Base-by-base conservation (phyloP, 805 yeast genomes). In the Pichia paraexigua region DNA sequence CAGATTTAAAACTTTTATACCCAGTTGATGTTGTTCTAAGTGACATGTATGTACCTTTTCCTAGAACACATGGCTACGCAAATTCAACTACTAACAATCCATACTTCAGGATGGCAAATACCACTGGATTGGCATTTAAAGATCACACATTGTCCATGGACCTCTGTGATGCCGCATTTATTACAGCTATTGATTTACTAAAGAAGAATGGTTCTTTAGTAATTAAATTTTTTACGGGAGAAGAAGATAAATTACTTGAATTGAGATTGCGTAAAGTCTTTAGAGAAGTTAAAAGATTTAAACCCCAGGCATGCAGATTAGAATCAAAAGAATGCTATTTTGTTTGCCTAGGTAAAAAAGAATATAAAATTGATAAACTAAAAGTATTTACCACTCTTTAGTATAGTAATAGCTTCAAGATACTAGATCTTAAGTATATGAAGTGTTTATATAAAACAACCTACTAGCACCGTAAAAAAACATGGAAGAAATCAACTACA, bases 101-200 rank as follows among this genome's bases (percentile, higher is more conserved):
- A 45, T 85, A 82, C 64, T 73, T 73, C 70, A 92, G 97, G 98
- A 85, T 92, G 87, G 87, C 89, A 46, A 92, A 92, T 63, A 88
- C 97, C 5, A 74, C 90, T 15, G 98, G 99, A 5, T 69, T 87
- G 41, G 78, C 83, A 11, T 81, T 85, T 41, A 79, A 80, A 56
- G 99, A 92, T 65, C 98, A 92, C 67, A 70, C 77, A 15, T 80
- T 80, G 58, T 89, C 96, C 54, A 85, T 94, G 87, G 91, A 91
- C 62, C 71, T 92, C 28, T 92, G 97, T 66, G 94, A 88, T 60
- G 97, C 97, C 0, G 97, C 96, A 0, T 66, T 94, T 48, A 74
- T 87, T 8, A 75, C 91, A 47, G 84, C 95, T 1, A 74, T 84
- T 49, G 85, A 82, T 54, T 67, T 87, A n/a, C 68, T 94, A 27